Conservation (phyloP, 2,329 filamentous ascomycete genomes). For the Calonectria montana region DNA sequence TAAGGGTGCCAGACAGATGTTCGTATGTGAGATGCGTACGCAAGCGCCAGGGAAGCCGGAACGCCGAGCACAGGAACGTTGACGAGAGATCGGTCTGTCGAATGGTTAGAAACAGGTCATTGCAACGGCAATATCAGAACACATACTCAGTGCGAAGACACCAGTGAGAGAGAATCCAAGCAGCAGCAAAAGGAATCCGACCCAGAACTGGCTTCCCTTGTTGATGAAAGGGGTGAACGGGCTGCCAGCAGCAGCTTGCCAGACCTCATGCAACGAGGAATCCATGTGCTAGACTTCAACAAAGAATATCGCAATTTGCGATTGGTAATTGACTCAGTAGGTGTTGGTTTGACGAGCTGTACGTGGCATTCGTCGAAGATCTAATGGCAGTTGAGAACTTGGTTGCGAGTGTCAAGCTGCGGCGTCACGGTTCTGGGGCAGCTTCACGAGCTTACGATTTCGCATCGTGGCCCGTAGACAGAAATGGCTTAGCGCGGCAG, state of each 20-base stretch:
- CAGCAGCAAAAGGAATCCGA: conserved; percentile 81
- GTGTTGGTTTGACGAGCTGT: background rate
- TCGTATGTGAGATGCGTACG: conserved; percentile 67
- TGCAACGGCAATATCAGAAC: background rate
- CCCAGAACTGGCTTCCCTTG: conserved; percentile 85
- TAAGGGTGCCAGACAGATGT: background rate
- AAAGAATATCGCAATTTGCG: background rate
- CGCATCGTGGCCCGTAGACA: conserved; percentile 49
- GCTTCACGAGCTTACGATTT: conserved; percentile 45
- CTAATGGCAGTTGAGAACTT: background rate
- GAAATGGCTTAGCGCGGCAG: conserved; percentile 45
- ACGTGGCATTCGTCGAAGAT: conserved; percentile 10
- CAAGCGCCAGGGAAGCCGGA: conserved; percentile 89
- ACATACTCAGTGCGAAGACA: conserved; percentile 86
- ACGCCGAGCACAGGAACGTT: conserved; percentile 83
- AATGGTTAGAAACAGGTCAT: conserved; percentile 35
- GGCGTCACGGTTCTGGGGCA: conserved; percentile 31
- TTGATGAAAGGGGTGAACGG: conserved; percentile 83
- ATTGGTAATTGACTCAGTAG: background rate
- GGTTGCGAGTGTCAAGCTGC: conserved; percentile 35
- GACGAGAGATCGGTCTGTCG: conserved; percentile 80
- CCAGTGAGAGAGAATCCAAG: conserved; percentile 79
- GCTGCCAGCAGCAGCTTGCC: conserved; percentile 90
- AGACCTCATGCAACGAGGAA: conserved; percentile 87
- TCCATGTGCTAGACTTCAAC: conserved; percentile 67